A percentile compares a stretch with the other conserved stretches of the same genome.
Evolutionary conservation across 768 basidiomycete genomes (phyloP).

Genomic region (Hypholoma sublateritium): DNA sequence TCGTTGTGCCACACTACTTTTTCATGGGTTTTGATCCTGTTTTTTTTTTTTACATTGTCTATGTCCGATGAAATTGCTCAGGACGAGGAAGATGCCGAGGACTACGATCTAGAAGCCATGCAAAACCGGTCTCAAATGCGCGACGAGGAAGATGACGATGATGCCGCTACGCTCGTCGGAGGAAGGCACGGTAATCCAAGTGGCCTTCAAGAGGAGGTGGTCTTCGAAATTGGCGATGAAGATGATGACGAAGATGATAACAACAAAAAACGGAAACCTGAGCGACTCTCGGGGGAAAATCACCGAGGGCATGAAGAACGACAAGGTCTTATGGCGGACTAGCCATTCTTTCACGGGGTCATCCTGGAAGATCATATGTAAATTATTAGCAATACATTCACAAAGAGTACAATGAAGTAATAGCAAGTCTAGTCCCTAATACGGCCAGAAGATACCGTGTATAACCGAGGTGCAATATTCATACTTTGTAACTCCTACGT

Average conservation of each 20-base stretch:
- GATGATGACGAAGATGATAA: constrained; percentile 63
- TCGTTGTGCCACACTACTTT: constrained; percentile 22
- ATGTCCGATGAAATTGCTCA: constrained; percentile 98
- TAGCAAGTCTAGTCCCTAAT: constrained; percentile 59
- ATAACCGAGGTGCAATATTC: constrained; percentile 89
- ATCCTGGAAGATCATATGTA: constrained; percentile 24
- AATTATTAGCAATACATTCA: constrained; percentile 32
- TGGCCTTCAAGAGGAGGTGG: constrained; percentile 68
- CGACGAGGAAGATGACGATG: constrained; percentile 59
- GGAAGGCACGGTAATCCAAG: constrained; percentile 47
- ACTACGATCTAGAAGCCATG: constrained; percentile 84
- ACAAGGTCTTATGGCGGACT: constrained; percentile 57
- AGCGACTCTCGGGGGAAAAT: constrained; percentile 48
- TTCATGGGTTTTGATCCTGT: constrained; percentile 20
- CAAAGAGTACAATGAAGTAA: constrained; percentile 29
- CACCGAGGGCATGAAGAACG: constrained; percentile 54
- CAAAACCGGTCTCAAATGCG: constrained; percentile 50
- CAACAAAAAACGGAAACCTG: constrained; percentile 47
- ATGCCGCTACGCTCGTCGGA: constrained; percentile 72
- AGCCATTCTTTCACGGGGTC: constrained; percentile 11
- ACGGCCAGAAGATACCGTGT: constrained; percentile 84
- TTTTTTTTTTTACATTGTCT: constrained; percentile 61
- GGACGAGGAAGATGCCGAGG: constrained; percentile 91
- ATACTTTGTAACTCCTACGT: constrained; percentile 87
- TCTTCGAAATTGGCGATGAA: constrained; percentile 91